Evolutionary conservation across 23 red algal genomes (phyloP), one percentile per base, ranked within the genome.

Genomic region (Gracilariopsis chorda): DNA sequence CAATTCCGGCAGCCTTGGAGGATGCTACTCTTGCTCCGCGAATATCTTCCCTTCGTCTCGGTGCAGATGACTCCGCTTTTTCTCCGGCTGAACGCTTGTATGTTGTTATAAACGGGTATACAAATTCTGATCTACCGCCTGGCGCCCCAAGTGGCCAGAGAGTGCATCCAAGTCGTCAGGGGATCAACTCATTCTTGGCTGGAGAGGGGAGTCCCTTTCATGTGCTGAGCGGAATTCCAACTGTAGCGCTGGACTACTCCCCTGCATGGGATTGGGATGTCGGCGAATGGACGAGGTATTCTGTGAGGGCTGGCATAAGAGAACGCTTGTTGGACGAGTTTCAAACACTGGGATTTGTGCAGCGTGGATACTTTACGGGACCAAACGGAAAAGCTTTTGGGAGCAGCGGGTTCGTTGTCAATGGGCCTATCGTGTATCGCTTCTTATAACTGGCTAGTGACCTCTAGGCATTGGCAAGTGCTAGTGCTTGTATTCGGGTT

Each of bases 391-490:
- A 39, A 41, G 9, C 71, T 10, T 90, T 51, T 52, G 86, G 86
- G 29, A 78, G 68, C 33, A 44, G 48, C 33, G 86, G 86, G 5
- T 70, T 90, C 12, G 62, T 90, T 49, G 76, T 90, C 63, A 90
- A 90, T 47, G 80, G 86, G 14, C 86, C 86, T 7, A 90, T 90
- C 80, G 86, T 90, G 35, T 70, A 90, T 55, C 65, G 86, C 2
- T 81, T 90, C 24, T 46, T 90, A 23, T 90, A 69, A 44, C 16
- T 40, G 14, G 16, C 16, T 14, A 80, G 56, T 37, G 25, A 55
- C 49, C n/a, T 55, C n/a, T n/a, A n/a, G n/a, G n/a, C n/a, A n/a
- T n/a, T n/a, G n/a, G n/a, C n/a, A n/a, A n/a, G n/a, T n/a, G n/a
- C n/a, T n/a, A n/a, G n/a, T n/a, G n/a, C n/a, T n/a, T n/a, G n/a